phyloP scores from a whole-genome alignment of 1,139 yeast species.

The Hemisphaericaspora lyxosophila region DNA sequence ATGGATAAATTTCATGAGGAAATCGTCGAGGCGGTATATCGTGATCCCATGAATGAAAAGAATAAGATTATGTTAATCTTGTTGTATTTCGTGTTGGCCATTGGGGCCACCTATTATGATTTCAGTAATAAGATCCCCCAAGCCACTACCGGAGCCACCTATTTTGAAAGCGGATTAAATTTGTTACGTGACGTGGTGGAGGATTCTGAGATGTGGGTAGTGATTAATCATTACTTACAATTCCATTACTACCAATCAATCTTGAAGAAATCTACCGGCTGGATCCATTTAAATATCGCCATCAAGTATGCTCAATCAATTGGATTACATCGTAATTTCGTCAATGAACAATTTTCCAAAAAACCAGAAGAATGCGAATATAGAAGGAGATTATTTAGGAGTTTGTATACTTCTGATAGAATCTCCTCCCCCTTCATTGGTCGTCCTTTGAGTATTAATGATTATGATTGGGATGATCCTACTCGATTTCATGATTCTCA shows the following conservation, averaged over 20 bases:
- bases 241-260: slow-evolving; percentile 38
- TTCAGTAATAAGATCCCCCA: slow-evolving; percentile 18
- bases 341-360: slow-evolving; percentile 20
- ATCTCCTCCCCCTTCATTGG: slow-evolving; percentile 40
- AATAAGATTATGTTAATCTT: slow-evolving; percentile 23
- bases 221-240: slow-evolving; percentile 38
- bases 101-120: slow-evolving; percentile 35
- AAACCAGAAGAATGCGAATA: slow-evolving; percentile 14
- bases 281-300: slow-evolving; percentile 32
- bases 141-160: slow-evolving; percentile 20
- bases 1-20: slow-evolving; percentile 26
- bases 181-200: slow-evolving; percentile 30
- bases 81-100: slow-evolving; percentile 38
- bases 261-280: slow-evolving; percentile 41
- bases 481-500: slow-evolving; percentile 9
- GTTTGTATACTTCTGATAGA: slow-evolving; percentile 41
- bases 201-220: slow-evolving; percentile 43
- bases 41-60: slow-evolving; percentile 20
- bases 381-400: slow-evolving; percentile 41
- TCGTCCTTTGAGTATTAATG: slow-evolving; percentile 38
- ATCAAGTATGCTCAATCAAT: slow-evolving; percentile 27
- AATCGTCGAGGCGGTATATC: slow-evolving; percentile 27
- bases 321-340: slow-evolving; percentile 25
- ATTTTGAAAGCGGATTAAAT: slow-evolving; percentile 33
- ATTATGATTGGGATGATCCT: slow-evolving; percentile 44